Evolutionary conservation across 441 rosid species (phyloP).

Genomic region (Pelargonium myrrhifolium): DNA sequence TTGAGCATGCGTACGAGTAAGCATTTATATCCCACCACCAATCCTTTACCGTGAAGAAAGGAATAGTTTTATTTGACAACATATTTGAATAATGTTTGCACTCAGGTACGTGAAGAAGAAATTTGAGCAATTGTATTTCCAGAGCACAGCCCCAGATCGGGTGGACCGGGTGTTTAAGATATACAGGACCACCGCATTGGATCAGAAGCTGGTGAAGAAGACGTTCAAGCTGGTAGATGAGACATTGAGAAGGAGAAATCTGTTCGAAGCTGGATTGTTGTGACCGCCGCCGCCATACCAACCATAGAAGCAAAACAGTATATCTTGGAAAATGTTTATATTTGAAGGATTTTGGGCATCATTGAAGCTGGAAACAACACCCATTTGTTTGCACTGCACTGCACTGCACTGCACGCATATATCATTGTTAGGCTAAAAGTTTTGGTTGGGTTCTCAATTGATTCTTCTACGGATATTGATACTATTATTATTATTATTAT

Average conservation of each 20-base stretch:
- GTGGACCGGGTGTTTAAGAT: conserved; percentile 91
- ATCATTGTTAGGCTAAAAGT: too few species aligned
- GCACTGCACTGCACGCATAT: too few species aligned
- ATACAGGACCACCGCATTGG: conserved; percentile 87
- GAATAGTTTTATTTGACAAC: too few species aligned
- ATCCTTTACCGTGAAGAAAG: not conserved
- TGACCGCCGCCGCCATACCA: conserved; percentile 23
- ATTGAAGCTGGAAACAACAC: too few species aligned
- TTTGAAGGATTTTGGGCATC: conserved; percentile 17
- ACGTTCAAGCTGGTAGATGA: conserved; percentile 98
- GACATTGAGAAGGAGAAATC: conserved; percentile 84
- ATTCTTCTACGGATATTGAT: too few species aligned
- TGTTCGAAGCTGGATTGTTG: conserved; percentile 86
- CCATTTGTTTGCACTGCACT: too few species aligned
- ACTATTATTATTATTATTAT: too few species aligned
- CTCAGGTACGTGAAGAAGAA: conserved; percentile 88
- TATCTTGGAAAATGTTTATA: conserved; percentile 24
- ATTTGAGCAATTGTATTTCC: conserved; percentile 86
- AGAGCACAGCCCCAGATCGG: conserved; percentile 74
- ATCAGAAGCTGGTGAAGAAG: conserved; percentile 95
- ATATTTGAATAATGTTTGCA: not conserved
- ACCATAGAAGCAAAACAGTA: too few species aligned
- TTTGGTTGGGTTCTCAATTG: too few species aligned
- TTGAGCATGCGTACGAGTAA: conserved; percentile 95
- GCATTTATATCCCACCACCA: conserved; percentile 15